These are phyloP conservation scores for Sclerotinia subarctica DNA, from an alignment of 2,329 filamentous ascomycete species.

Conservation along the genomic window DNA sequence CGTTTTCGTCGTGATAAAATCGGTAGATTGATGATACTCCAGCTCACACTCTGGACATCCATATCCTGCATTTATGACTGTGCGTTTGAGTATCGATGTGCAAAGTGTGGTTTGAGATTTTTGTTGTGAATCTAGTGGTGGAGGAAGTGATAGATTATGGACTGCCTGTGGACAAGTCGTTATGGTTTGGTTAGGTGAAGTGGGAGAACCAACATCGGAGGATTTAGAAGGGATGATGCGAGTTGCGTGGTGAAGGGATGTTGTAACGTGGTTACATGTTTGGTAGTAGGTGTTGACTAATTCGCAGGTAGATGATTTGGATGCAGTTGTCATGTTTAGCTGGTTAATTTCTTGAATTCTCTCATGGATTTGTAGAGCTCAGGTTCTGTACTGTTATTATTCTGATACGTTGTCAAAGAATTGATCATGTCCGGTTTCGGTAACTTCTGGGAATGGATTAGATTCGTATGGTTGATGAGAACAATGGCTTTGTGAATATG, in stretches of 20 bases:
- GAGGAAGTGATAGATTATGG: constrained; percentile 13
- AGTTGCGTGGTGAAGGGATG: constrained; percentile 10
- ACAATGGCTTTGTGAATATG: constrained; percentile 10
- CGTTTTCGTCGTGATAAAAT: not conserved
- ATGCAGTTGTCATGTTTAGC: not conserved
- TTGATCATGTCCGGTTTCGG: not conserved
- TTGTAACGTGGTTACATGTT: constrained; percentile 14
- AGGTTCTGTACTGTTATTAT: too few relatives aligned
- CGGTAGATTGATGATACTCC: constrained; percentile 6
- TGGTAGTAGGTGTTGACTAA: constrained; percentile 14
- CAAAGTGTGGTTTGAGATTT: not conserved
- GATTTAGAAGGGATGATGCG: not conserved
- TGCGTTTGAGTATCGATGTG: not conserved
- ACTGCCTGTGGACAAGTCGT: constrained; percentile 13
- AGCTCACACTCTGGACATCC: constrained; percentile 18
- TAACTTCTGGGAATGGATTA: not conserved
- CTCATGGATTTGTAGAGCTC: not conserved
- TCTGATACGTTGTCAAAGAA: not conserved
- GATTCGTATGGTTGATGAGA: not conserved
- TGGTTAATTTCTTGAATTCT: not conserved
- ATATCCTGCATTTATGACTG: constrained; percentile 13
- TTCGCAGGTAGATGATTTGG: not conserved
- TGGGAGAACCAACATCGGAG: not conserved
- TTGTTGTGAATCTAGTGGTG: not conserved
- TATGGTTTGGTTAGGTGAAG: not conserved